phyloP scores from a whole-genome alignment of 2,329 filamentous ascomycete species.

The Aspergillus tubingensis region DNA sequence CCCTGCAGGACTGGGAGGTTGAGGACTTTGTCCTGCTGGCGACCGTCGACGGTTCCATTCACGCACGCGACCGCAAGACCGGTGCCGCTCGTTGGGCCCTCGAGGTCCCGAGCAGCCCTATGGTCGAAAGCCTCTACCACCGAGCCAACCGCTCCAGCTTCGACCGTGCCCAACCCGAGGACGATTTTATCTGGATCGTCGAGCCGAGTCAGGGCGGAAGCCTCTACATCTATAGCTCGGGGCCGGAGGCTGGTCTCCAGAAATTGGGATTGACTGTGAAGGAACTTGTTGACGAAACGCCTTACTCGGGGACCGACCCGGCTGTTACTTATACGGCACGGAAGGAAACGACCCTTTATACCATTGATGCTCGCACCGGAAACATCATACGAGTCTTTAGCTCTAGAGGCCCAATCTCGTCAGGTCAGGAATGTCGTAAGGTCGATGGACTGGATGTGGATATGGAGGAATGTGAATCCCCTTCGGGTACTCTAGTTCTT shows the following conservation, averaged over 20 bases:
- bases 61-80: slow-evolving; percentile 85
- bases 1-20: slow-evolving; percentile 98
- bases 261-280: slow-evolving; percentile 60
- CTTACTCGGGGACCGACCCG: slow-evolving; percentile 72
- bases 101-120: slow-evolving; percentile 73
- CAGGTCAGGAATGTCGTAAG: slow-evolving; percentile 73
- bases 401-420: slow-evolving; percentile 67
- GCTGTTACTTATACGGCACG: slow-evolving; percentile 86
- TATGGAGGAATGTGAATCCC: slow-evolving; percentile 71
- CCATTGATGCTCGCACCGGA: slow-evolving; percentile 83
- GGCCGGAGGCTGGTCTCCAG: slow-evolving; percentile 50
- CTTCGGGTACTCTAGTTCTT: slow-evolving; percentile 76
- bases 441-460: slow-evolving; percentile 63
- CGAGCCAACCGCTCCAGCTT: slow-evolving; percentile 66
- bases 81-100: slow-evolving; percentile 84
- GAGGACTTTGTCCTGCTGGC: slow-evolving; percentile 99
- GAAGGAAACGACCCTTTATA: slow-evolving; percentile 87
- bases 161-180: slow-evolving; percentile 63
- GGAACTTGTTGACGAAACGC: slow-evolving; percentile 79
- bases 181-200: slow-evolving; percentile 92
- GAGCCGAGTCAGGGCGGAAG: slow-evolving; percentile 86
- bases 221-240: slow-evolving; percentile 82
- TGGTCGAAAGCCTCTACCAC: slow-evolving; percentile 87
- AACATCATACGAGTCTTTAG: slow-evolving; percentile 82
- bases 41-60: slow-evolving; percentile 97